A percentile compares a stretch with the other conserved stretches of the same genome.
These are phyloP conservation scores for Neonectria magnoliae DNA, from an alignment of 2,329 filamentous ascomycete genomes.

Conservation along the genomic window DNA sequence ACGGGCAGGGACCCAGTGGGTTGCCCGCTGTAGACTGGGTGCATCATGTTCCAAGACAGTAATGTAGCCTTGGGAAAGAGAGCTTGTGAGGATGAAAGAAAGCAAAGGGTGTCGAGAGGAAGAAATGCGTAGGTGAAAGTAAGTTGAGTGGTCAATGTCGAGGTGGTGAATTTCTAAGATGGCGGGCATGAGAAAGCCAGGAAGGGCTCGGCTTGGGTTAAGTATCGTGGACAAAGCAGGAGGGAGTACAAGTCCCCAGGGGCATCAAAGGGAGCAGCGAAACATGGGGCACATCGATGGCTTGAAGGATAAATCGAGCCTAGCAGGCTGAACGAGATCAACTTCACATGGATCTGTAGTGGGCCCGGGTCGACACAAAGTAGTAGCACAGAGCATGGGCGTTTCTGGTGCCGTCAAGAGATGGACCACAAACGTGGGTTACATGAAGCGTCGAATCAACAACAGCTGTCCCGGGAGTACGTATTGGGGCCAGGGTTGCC, in stretches of 20 bases:
- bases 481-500: slow-evolving; percentile 34
- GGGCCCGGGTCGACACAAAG: slow-evolving; percentile 47
- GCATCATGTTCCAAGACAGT: slow-evolving; percentile 45
- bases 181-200: slow-evolving; percentile 2
- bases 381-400: slow-evolving; percentile 42
- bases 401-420: slow-evolving; percentile 39
- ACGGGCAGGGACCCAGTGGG: slow-evolving; percentile 41
- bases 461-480: slow-evolving; percentile 19
- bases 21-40: slow-evolving; percentile 41
- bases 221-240: slow-evolving; percentile 41
- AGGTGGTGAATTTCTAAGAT: neutral
- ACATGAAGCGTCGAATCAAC: slow-evolving; percentile 45
- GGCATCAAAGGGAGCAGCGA: slow-evolving; percentile 47
- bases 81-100: neutral
- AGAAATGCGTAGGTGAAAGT: slow-evolving; percentile 7
- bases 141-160: slow-evolving; percentile 9
- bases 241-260: slow-evolving; percentile 32
- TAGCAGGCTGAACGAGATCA: slow-evolving; percentile 48
- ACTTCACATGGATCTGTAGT: slow-evolving; percentile 51
- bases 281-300: slow-evolving; percentile 48
- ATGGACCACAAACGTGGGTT: slow-evolving; percentile 49
- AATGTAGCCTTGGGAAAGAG: neutral
- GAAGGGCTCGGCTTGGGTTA: slow-evolving; percentile 44
- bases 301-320: slow-evolving; percentile 51
- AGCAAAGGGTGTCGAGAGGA: neutral